Evolutionary conservation across 2,329 filamentous ascomycete species (phyloP).

Genomic region (Cordyceps tenuipes): DNA sequence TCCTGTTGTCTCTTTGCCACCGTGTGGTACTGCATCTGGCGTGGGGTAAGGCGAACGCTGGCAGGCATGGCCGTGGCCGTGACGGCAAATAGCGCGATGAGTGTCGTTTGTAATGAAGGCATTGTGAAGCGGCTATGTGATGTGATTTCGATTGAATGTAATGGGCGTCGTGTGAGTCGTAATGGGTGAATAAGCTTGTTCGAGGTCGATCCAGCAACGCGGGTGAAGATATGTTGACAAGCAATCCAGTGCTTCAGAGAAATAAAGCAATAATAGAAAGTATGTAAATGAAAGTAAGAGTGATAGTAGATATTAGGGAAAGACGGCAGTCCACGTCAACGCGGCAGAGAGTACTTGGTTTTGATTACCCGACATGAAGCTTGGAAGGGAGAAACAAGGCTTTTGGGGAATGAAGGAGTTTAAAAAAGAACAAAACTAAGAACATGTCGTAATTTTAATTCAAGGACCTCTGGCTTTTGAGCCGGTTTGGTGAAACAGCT

Average conservation of each 20-base stretch:
- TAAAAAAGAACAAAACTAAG: not conserved
- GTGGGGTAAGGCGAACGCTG: constrained; percentile 3
- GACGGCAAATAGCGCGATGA: constrained; percentile 3
- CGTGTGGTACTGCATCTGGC: constrained; percentile 4
- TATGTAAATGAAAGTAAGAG: not conserved
- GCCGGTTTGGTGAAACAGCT: constrained; percentile 7
- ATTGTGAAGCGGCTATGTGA: not conserved
- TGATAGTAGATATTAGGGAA: not conserved
- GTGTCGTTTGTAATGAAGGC: not conserved
- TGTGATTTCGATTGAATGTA: not conserved
- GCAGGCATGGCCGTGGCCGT: constrained; percentile 3
- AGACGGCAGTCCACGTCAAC: constrained; percentile 7
- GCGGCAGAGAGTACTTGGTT: not conserved
- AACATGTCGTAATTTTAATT: not conserved
- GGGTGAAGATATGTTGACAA: not conserved
- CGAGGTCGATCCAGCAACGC: constrained; percentile 3
- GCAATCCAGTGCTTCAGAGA: constrained; percentile 2
- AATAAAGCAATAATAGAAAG: not conserved
- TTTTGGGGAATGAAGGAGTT: not conserved
- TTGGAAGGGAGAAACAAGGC: not conserved
- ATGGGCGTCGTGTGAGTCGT: not conserved
- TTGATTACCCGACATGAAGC: not conserved
- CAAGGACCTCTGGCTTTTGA: not conserved
- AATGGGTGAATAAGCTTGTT: not conserved
- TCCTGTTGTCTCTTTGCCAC: constrained; percentile 6